A percentile compares a stretch with the other conserved stretches of the same genome.
Evolutionary conservation across 345 rosid species (phyloP).

Genomic region (sweet orange (Citrus sinensis)): DVS_A1.0 CM039168.1:30051501-30052000

Average conservation of each 20-base stretch:
- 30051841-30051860: slow-evolving; percentile 93
- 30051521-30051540: slow-evolving; percentile 72
- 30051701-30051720: background rate
- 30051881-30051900: slow-evolving; percentile 92
- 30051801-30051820: slow-evolving; percentile 95
- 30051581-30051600: slow-evolving; percentile 94
- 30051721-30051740: background rate
- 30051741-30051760: slow-evolving; percentile 90
- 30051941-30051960: slow-evolving; percentile 93
- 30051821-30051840: slow-evolving; percentile 96
- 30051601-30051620: slow-evolving; percentile 91
- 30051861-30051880: slow-evolving; percentile 93
- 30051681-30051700: background rate
- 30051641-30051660: slow-evolving; percentile 6
- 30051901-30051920: slow-evolving; percentile 87
- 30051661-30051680: background rate
- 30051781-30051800: slow-evolving; percentile 96
- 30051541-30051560: slow-evolving; percentile 85
- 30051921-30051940: slow-evolving; percentile 88
- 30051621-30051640: slow-evolving; percentile 92
- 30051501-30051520: slow-evolving; percentile 94
- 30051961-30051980: slow-evolving; percentile 57
- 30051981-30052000: background rate
- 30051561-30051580: slow-evolving; percentile 95
- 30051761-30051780: slow-evolving; percentile 75